Conservation (phyloP, 371 early-diverging fungal genomes). For the Syncephalis fuscata region DNA sequence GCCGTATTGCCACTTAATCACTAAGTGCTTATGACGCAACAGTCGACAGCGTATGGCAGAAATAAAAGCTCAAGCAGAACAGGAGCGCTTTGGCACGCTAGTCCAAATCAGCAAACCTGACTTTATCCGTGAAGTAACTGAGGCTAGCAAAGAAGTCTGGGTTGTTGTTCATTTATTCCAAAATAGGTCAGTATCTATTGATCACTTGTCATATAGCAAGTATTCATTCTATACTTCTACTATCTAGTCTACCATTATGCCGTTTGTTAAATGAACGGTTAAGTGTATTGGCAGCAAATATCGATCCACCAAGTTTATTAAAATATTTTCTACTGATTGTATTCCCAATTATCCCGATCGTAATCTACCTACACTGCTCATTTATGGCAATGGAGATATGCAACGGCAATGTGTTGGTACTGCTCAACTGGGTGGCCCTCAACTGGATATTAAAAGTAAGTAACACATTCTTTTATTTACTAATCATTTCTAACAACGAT, state of each 20-base stretch:
- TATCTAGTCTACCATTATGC: conserved; percentile 47
- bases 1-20: not conserved
- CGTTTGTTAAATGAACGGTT: conserved; percentile 65
- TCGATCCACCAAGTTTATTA: conserved; percentile 78
- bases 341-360: conserved; percentile 87
- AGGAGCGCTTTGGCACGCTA: conserved; percentile 64
- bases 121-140: conserved; percentile 75
- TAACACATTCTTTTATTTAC: too few species aligned
- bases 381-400: conserved; percentile 78
- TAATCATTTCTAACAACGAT: too few species aligned
- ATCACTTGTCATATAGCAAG: conserved; percentile 55
- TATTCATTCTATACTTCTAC: conserved; percentile 15
- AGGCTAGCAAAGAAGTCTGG: conserved; percentile 60
- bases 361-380: conserved; percentile 78
- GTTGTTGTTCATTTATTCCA: conserved; percentile 67
- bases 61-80: conserved; percentile 39
- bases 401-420: conserved; percentile 70
- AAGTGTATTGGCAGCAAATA: conserved; percentile 61
- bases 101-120: conserved; percentile 82
- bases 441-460: conserved; percentile 48
- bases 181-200: conserved; percentile 37
- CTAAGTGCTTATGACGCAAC: conserved; percentile 4
- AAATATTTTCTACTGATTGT: conserved; percentile 81
- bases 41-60: conserved; percentile 63
- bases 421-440: conserved; percentile 61